Conservation (phyloP, 345 rosid species). For the Gossypium bickii region DNA sequence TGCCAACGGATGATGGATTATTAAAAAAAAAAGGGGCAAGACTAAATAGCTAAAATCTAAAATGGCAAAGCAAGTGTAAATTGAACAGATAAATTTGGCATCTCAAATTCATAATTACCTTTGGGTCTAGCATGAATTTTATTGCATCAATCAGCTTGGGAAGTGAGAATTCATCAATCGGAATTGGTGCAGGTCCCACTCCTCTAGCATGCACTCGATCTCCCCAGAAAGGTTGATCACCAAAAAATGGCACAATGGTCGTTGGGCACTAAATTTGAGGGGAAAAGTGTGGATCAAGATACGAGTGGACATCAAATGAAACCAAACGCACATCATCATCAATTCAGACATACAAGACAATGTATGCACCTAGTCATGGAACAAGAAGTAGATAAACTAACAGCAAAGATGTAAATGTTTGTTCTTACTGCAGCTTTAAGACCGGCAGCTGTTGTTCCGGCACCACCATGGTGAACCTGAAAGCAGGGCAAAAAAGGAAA, state of each 20-base stretch:
- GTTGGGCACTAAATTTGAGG: slow-evolving; percentile 74
- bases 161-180: slow-evolving; percentile 81
- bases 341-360: background rate
- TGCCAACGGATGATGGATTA: background rate
- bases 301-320: background rate
- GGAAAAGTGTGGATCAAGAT: slow-evolving; percentile 5
- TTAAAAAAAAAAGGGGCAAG: background rate
- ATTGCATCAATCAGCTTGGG: slow-evolving; percentile 72
- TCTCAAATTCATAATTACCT: slow-evolving; percentile 34
- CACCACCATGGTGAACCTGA: slow-evolving; percentile 99
- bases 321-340: background rate
- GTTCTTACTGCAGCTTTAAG: slow-evolving; percentile 83
- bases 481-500: slow-evolving; percentile 17
- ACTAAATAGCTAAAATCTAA: background rate
- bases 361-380: background rate
- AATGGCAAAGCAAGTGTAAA: background rate
- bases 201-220: slow-evolving; percentile 82
- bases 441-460: slow-evolving; percentile 99
- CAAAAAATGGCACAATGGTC: slow-evolving; percentile 89
- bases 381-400: slow-evolving; percentile 1
- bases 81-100: background rate
- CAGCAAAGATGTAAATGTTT: background rate
- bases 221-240: slow-evolving; percentile 99
- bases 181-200: slow-evolving; percentile 91
- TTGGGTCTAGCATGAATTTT: slow-evolving; percentile 56